Evolutionary conservation across 371 early-diverging fungal genomes (phyloP).

Genomic region (Fennellomyces sp.): DNA sequence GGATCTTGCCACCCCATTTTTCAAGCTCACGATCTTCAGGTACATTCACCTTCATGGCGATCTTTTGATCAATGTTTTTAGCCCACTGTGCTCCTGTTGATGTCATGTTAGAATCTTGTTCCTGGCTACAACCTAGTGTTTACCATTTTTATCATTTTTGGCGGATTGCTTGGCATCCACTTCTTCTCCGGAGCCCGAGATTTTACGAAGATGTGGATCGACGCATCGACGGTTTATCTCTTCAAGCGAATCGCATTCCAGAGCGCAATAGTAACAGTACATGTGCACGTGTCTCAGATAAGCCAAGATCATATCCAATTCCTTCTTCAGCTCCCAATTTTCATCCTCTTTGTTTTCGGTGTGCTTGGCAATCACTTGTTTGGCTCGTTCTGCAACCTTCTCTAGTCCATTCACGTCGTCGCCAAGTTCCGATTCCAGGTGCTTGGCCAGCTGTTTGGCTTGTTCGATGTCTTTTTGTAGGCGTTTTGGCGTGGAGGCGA

Average conservation of each 20-base stretch:
- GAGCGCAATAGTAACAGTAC: slow-evolving; percentile 93
- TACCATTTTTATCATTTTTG: slow-evolving; percentile 2
- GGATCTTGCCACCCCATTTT: slow-evolving; percentile 75
- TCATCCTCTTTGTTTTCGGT: slow-evolving; percentile 17
- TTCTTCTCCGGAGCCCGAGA: slow-evolving; percentile 17
- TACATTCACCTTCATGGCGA: slow-evolving; percentile 60
- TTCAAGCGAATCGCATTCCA: slow-evolving; percentile 80
- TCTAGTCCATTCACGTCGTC: slow-evolving; percentile 33
- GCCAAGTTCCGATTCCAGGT: slow-evolving; percentile 67
- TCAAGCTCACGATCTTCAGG: slow-evolving; percentile 69
- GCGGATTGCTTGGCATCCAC: slow-evolving; percentile 25
- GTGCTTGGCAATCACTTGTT: slow-evolving; percentile 28
- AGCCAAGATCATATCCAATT: slow-evolving; percentile 80
- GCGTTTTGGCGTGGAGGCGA: slow-evolving; percentile 63
- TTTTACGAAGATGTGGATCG: slow-evolving; percentile 68
- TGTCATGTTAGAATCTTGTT: neutral
- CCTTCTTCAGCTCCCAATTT: slow-evolving; percentile 48
- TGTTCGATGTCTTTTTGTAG: slow-evolving; percentile 72
- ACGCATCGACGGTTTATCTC: slow-evolving; percentile 83
- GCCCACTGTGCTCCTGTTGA: slow-evolving; percentile 53
- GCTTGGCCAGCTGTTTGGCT: slow-evolving; percentile 55
- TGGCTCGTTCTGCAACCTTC: slow-evolving; percentile 33
- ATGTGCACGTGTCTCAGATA: slow-evolving; percentile 91
- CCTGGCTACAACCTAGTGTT: neutral
- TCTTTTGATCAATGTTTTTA: slow-evolving; percentile 68